Conservation (phyloP, 2,329 filamentous ascomycete species). For the Claviceps africana region DNA sequence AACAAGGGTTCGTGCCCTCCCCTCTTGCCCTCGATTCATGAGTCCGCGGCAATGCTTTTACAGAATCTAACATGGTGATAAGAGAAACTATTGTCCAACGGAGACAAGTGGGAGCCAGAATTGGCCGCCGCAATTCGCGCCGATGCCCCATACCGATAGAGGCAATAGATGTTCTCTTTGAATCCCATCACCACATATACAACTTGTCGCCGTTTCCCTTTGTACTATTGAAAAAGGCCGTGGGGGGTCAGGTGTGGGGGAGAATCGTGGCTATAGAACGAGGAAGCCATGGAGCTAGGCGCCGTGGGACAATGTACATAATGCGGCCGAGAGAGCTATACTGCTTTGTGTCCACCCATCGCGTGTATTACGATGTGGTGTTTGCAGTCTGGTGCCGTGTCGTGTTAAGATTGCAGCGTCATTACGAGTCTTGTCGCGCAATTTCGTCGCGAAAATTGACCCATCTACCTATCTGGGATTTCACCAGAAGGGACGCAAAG, state of each 20-base stretch:
- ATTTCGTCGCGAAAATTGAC: too few species aligned
- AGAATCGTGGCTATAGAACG: background rate
- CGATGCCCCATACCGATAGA: conserved; percentile 77
- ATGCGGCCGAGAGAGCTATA: background rate
- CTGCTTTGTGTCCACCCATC: background rate
- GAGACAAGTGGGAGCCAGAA: conserved; percentile 97
- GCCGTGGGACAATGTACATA: background rate
- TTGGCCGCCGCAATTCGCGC: conserved; percentile 82
- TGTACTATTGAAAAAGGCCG: background rate
- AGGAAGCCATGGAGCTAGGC: background rate
- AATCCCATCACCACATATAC: background rate
- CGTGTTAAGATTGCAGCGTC: background rate
- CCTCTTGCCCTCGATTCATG: too few species aligned
- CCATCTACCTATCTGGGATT: too few species aligned
- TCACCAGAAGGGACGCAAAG: too few species aligned
- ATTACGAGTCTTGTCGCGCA: background rate
- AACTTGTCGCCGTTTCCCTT: background rate
- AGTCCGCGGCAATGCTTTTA: background rate
- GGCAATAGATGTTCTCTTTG: background rate
- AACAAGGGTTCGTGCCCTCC: conserved; percentile 54
- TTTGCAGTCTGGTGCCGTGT: background rate
- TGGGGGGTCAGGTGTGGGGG: background rate
- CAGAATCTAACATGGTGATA: conserved; percentile 16
- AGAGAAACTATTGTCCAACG: conserved; percentile 78
- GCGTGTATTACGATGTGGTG: background rate